Conservation (phyloP, 2,329 filamentous ascomycete genomes). For the Alternaria hordeiaustralica region DNA sequence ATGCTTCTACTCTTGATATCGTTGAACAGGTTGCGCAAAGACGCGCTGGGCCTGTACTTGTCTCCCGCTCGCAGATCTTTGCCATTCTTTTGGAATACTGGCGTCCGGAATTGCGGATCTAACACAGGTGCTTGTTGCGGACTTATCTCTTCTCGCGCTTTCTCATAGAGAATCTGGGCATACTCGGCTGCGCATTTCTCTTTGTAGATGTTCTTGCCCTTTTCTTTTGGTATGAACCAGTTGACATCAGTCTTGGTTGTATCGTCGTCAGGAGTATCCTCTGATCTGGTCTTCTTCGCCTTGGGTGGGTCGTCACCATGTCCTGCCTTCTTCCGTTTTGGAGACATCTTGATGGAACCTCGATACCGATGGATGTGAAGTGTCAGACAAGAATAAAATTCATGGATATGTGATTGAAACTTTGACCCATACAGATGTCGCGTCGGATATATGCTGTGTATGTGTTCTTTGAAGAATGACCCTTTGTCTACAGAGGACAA, state of each 20-base stretch:
- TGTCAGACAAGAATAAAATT: neutral
- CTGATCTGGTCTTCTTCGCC: neutral
- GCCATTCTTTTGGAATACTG: slow-evolving; percentile 5
- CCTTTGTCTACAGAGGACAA: slow-evolving; percentile 1
- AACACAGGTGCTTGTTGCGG: slow-evolving; percentile 3
- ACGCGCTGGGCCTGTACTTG: neutral
- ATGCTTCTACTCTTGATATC: slow-evolving; percentile 6
- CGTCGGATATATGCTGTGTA: neutral
- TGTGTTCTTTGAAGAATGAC: neutral
- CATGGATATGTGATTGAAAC: no score
- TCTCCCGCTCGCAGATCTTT: neutral
- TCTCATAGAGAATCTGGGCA: slow-evolving; percentile 3
- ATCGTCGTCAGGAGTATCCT: neutral
- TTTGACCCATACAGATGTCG: neutral
- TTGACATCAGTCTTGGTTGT: neutral
- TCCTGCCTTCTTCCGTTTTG: neutral
- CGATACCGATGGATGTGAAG: neutral
- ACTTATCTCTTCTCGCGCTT: neutral
- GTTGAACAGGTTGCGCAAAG: slow-evolving; percentile 11
- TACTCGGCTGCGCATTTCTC: neutral
- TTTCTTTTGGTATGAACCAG: slow-evolving; percentile 10
- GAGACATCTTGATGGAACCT: neutral
- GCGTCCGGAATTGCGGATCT: slow-evolving; percentile 6
- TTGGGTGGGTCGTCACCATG: neutral
- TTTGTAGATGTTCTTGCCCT: neutral